phyloP scores from a whole-genome alignment of 768 basidiomycete species.

The Phallus indusiatus region DNA sequence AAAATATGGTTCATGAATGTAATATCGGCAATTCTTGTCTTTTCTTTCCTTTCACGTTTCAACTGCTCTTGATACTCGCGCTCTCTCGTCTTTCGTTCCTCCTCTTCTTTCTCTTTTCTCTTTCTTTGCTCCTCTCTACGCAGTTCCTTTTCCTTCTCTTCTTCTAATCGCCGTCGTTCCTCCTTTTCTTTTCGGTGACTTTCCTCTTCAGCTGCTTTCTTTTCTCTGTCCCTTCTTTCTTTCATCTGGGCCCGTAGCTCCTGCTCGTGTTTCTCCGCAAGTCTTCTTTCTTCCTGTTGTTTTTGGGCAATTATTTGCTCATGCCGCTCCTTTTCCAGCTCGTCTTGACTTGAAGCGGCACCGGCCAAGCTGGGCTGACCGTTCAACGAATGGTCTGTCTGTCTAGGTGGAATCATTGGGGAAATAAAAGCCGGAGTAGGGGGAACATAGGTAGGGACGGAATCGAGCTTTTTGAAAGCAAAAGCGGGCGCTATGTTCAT shows the following conservation, averaged over 20 bases:
- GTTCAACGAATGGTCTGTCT: not conserved
- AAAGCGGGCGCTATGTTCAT: not conserved
- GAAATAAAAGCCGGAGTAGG: not conserved
- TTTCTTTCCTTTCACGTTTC: conserved; percentile 3
- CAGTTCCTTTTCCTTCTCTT: not conserved
- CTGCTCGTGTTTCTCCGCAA: not conserved
- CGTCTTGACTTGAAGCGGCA: not conserved
- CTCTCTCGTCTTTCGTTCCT: not conserved
- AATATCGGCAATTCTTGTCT: not conserved
- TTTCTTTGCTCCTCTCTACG: not conserved
- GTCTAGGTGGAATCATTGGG: not conserved
- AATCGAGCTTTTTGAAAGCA: not conserved
- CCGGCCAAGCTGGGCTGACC: not conserved
- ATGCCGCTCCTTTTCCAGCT: not conserved
- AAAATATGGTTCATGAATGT: not conserved
- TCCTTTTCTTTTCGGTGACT: not conserved
- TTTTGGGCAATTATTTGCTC: too few relatives aligned
- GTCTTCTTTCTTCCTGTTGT: not conserved
- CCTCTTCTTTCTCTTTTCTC: not conserved
- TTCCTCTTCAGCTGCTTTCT: not conserved
- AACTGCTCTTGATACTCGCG: not conserved
- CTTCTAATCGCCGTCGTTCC: not conserved
- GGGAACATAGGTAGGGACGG: not conserved
- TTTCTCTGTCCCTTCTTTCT: not conserved
- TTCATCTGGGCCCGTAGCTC: not conserved